phyloP scores from a whole-genome alignment of 768 basidiomycete species.

The Calocybe indica region DNA sequence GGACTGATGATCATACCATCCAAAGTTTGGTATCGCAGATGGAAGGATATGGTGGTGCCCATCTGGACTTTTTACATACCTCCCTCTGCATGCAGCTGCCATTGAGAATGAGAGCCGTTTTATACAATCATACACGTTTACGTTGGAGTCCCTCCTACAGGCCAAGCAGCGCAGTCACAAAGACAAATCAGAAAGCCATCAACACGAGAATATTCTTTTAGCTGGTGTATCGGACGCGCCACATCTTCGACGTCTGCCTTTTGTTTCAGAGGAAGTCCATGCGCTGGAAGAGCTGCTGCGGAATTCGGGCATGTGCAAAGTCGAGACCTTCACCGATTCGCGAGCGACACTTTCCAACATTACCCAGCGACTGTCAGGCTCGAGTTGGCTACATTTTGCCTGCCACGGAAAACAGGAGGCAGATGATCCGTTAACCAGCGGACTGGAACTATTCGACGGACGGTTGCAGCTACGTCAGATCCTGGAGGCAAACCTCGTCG shows the following conservation, averaged over 20 bases:
- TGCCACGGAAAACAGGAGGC: neutral
- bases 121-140: neutral
- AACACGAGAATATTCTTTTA: too few relatives aligned
- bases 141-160: neutral
- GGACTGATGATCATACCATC: neutral
- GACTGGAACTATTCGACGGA: neutral
- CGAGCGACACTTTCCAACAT: neutral
- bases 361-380: neutral
- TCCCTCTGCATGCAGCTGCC: neutral
- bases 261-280: neutral
- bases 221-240: too few relatives aligned
- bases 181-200: too few relatives aligned
- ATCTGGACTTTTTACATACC: neutral
- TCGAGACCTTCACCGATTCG: neutral
- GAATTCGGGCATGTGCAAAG: neutral
- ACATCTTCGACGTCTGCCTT: neutral
- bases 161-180: neutral
- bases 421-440: neutral
- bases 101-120: neutral
- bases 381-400: neutral
- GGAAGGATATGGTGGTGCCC: neutral
- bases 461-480: neutral
- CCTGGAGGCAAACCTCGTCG: neutral
- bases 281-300: neutral
- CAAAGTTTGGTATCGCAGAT: neutral